Evolutionary conservation across 164 flowering plant species (phyloP).

Genomic region (Magnolia officinalis): DNA sequence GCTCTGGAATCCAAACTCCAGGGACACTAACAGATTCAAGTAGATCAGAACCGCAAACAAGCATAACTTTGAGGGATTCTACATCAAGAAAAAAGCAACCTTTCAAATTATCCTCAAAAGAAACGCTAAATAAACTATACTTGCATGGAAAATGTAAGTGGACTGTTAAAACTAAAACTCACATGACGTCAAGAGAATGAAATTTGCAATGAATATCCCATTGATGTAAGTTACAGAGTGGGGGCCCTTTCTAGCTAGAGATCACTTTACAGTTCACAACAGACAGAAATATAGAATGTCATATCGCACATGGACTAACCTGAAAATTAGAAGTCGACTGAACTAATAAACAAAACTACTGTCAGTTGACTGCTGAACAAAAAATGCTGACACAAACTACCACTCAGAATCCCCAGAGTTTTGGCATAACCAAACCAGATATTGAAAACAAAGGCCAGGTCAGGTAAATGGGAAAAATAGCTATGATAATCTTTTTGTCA

Average conservation of each 20-base stretch:
- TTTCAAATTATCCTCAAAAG: background rate
- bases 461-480: too few species aligned
- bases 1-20: constrained; percentile 81
- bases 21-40: constrained; percentile 71
- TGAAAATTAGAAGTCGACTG: too few species aligned
- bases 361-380: too few species aligned
- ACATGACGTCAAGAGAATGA: background rate
- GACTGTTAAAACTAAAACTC: background rate
- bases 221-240: background rate
- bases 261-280: background rate
- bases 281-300: too few species aligned
- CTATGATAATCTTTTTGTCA: too few species aligned
- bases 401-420: too few species aligned
- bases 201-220: background rate
- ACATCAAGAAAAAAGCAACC: background rate
- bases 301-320: too few species aligned
- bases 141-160: background rate
- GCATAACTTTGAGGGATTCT: background rate
- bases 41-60: constrained; percentile 92
- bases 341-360: too few species aligned
- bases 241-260: background rate
- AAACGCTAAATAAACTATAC: background rate
- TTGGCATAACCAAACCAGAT: too few species aligned
- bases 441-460: too few species aligned
- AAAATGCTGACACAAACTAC: too few species aligned